Percentiles rank a stretch among this genome's conserved stretches.
Evolutionary conservation across 495 filamentous ascomycete species (phyloP).

Genomic region (Podospora australis): DNA sequence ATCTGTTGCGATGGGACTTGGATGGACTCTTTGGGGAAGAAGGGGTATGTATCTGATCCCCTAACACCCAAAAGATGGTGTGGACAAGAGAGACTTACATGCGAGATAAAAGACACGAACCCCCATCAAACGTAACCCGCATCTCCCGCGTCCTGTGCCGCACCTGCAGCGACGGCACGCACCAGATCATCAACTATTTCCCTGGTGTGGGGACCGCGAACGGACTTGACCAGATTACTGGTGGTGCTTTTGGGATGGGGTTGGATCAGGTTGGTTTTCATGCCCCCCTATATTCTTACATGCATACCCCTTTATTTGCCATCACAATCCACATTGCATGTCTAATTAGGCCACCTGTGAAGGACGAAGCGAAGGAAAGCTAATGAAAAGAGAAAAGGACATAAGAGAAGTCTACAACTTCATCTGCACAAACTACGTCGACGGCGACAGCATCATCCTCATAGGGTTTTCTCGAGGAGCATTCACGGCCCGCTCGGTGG

Average conservation of each 20-base stretch:
- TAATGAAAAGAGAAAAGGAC: no score
- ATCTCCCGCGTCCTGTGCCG: constrained; percentile 31
- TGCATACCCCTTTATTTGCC: no score
- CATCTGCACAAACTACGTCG: constrained; percentile 55
- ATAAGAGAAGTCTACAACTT: constrained; percentile 62
- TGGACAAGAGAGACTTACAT: constrained; percentile 14
- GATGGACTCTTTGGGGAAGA: constrained; percentile 32
- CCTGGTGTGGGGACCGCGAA: constrained; percentile 38
- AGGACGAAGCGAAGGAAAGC: no score
- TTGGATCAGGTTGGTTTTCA: constrained; percentile 22
- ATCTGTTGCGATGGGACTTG: constrained; percentile 33
- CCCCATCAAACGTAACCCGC: constrained; percentile 42
- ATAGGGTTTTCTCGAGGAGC: constrained; percentile 66
- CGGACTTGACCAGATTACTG: constrained; percentile 40
- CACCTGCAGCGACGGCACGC: constrained; percentile 28
- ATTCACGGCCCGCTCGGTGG: constrained; percentile 58
- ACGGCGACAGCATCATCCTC: constrained; percentile 59
- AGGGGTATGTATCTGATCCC: constrained; percentile 17
- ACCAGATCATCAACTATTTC: constrained; percentile 40
- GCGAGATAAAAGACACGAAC: constrained; percentile 14
- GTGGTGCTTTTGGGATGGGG: constrained; percentile 42
- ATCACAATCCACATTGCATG: no score
- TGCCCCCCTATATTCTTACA: constrained; percentile 6
- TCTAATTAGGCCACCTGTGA: no score
- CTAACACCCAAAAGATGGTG: no score